Base-by-base conservation (phyloP, 148 eudicot species). In the Rhododendron ferrugineum region DNA sequence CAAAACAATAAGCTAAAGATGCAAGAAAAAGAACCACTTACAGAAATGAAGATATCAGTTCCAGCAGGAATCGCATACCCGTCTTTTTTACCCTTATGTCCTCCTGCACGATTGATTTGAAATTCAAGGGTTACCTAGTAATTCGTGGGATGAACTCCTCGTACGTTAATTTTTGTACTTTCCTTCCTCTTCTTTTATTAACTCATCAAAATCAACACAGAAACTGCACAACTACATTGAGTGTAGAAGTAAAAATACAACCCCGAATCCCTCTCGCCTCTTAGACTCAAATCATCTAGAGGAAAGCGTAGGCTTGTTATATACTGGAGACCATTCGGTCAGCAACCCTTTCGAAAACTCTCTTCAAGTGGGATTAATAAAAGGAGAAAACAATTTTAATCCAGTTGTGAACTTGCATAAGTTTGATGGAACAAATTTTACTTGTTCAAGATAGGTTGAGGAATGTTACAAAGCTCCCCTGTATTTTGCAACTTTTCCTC, bases 11-110 rank as follows among this genome's bases (percentile, higher is more conserved):
- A 84, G 76, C 40, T n/a, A 52, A 60, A 76, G 85, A 34, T 6
- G 84, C 36, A 87, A 80, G 68, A 42, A 46, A 47, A 83, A 26
- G 44, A 77, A 77, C 11, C 81, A 90, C 98, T 91, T 84, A 95
- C 99, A 64, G 99, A 97, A 85, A 97, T 37, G 81, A 97, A 97
- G 74, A 97, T 84, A 92, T 97, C 99, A 47, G 98, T 95, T 81
- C 99, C 99, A 8, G 89, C 86, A 28, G 99, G 99, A 89, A 97
- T 92, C 82, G 89, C 77, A 86, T 92, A 95, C 85, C 99, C 99
- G 23, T 95, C 91, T 86, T 92, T 88, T 40, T 88, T 84, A 80
- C 98, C 98, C 58, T 89, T 92, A 85, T 92, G 90, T 73, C 99
- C 99, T 77, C 99, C 99, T 97, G 96, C 86, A 88, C 37, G 82